phyloP scores from a whole-genome alignment of 2,329 filamentous ascomycete species.

The Phialocephala subalpina region DNA sequence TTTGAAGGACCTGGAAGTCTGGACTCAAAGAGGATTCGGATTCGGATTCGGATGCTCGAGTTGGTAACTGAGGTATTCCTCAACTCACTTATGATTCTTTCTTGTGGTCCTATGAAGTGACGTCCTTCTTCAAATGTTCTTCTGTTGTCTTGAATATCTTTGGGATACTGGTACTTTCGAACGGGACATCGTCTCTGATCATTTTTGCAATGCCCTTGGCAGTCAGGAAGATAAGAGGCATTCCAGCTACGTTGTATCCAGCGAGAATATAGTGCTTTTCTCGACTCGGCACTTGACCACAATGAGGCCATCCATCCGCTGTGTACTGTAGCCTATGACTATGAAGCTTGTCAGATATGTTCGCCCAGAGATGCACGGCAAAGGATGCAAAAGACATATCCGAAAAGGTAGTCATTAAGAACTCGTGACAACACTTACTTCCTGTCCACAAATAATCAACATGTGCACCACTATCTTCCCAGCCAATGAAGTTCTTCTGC shows the following conservation, averaged over 20 bases:
- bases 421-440: slow-evolving; percentile 18
- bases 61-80: not conserved
- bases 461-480: slow-evolving; percentile 52
- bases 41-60: not conserved
- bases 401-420: not conserved
- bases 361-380: not conserved
- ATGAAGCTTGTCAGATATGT: not conserved
- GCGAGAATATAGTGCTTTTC: not conserved
- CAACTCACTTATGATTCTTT: not conserved
- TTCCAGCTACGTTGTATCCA: slow-evolving; percentile 35
- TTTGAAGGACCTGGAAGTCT: not conserved
- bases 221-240: slow-evolving; percentile 54
- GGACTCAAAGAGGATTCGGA: not conserved
- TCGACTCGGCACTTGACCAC: not conserved
- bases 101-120: not conserved
- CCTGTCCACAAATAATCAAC: slow-evolving; percentile 41
- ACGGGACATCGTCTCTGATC: slow-evolving; percentile 43
- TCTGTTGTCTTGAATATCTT: slow-evolving; percentile 43
- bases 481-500: slow-evolving; percentile 56
- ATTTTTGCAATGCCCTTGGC: slow-evolving; percentile 52
- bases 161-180: slow-evolving; percentile 49
- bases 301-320: not conserved
- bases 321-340: not conserved
- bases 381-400: not conserved
- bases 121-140: slow-evolving; percentile 30